A percentile compares a stretch with the other conserved stretches of the same genome.
These are phyloP conservation scores for Pueraria montana DNA, from an alignment of 306 rosid genomes.

Conservation along the genomic window DNA sequence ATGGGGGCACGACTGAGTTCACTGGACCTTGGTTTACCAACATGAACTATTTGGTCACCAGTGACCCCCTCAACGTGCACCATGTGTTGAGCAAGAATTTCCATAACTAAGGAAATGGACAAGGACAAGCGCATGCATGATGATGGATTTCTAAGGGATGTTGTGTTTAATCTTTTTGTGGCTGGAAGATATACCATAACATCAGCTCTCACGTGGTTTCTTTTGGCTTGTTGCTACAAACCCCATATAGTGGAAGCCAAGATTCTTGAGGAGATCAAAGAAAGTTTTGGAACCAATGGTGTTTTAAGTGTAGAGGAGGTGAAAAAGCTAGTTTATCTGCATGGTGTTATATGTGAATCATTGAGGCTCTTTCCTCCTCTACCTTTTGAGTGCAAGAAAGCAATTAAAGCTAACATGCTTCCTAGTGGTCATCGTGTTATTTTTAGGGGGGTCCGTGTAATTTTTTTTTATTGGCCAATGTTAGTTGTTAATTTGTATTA, in stretches of 20 bases:
- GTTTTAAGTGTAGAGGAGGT: slow-evolving; percentile 37
- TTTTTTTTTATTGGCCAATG: too few relatives aligned
- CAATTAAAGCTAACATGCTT: slow-evolving; percentile 48
- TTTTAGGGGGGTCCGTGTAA: too few relatives aligned
- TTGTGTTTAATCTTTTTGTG: slow-evolving; percentile 43
- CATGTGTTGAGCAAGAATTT: too few relatives aligned
- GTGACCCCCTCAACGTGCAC: too few relatives aligned
- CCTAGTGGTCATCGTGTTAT: slow-evolving; percentile 67
- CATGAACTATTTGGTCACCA: too few relatives aligned
- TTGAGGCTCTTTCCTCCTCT: slow-evolving; percentile 65
- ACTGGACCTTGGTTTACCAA: too few relatives aligned
- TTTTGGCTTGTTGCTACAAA: slow-evolving; percentile 60
- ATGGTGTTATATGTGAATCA: slow-evolving; percentile 64
- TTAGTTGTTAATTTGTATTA: too few relatives aligned
- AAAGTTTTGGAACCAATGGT: too few relatives aligned
- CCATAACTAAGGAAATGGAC: too few relatives aligned
- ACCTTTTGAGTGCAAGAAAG: slow-evolving; percentile 51
- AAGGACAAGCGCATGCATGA: slow-evolving; percentile 3
- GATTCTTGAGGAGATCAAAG: slow-evolving; percentile 56
- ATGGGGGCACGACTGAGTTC: too few relatives aligned
- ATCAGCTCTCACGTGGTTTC: slow-evolving; percentile 62
- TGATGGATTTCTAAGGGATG: slow-evolving; percentile 61
- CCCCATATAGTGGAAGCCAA: slow-evolving; percentile 58
- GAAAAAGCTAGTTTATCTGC: slow-evolving; percentile 61
- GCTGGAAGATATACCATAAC: slow-evolving; percentile 62